Conservation (phyloP, 768 basidiomycete species). For the Amanita pallidorosea region DNA sequence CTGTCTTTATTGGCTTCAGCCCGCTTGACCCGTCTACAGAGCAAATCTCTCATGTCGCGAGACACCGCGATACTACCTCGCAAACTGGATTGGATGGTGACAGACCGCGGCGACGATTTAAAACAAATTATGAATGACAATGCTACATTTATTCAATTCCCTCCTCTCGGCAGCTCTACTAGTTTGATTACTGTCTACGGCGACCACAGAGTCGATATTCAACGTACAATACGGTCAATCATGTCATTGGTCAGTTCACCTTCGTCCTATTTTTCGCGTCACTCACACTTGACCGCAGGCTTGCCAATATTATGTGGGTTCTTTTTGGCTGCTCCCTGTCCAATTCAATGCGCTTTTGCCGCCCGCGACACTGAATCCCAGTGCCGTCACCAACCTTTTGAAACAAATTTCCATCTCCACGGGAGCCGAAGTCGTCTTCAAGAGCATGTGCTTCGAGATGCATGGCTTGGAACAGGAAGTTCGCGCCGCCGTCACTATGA, state of each 20-base stretch:
- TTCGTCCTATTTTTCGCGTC: background rate
- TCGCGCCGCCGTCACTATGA: conserved; percentile 70
- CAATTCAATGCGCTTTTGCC: conserved; percentile 90
- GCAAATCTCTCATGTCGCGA: conserved; percentile 79
- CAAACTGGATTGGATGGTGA: conserved; percentile 97
- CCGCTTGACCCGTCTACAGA: conserved; percentile 31
- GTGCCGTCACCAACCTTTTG: conserved; percentile 75
- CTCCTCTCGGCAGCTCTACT: conserved; percentile 84
- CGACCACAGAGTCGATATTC: conserved; percentile 88
- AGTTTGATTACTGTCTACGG: conserved; percentile 92
- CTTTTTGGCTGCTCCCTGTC: conserved; percentile 90
- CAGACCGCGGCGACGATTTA: conserved; percentile 91
- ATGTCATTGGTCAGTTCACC: conserved; percentile 77
- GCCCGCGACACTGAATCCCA: conserved; percentile 67
- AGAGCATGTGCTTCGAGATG: conserved; percentile 96
- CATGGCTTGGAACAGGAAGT: conserved; percentile 92
- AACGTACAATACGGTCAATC: conserved; percentile 85
- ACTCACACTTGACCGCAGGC: conserved; percentile 37
- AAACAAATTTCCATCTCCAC: conserved; percentile 81
- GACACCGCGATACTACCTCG: conserved; percentile 93
- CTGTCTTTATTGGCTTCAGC: background rate
- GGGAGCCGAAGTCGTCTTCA: conserved; percentile 92
- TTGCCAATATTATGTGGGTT: conserved; percentile 93
- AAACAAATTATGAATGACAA: conserved; percentile 93
- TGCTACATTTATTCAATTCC: conserved; percentile 91